These are phyloP conservation scores for Myxozyma melibiosi DNA, from an alignment of 805 yeast genomes.

Conservation along the genomic window DNA sequence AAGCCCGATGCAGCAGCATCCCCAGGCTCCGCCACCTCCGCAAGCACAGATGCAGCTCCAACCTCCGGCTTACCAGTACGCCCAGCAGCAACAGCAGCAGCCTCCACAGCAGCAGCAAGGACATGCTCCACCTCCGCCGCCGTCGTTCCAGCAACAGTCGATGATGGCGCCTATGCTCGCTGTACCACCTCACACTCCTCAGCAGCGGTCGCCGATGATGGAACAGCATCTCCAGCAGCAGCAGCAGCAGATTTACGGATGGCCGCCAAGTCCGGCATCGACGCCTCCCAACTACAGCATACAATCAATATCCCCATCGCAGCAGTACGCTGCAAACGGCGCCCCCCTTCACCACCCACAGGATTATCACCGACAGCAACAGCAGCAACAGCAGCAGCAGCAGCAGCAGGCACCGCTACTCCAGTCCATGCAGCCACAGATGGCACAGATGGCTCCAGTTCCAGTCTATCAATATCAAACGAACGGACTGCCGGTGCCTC, in stretches of 20 bases:
- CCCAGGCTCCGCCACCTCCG: constrained; percentile 14
- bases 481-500: not conserved
- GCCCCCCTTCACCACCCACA: too few species aligned
- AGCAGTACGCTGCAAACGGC: too few species aligned
- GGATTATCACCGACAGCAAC: too few species aligned
- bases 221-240: constrained; percentile 22
- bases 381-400: constrained; percentile 2
- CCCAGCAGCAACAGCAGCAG: not conserved
- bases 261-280: constrained; percentile 58
- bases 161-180: not conserved
- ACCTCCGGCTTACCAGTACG: too few species aligned
- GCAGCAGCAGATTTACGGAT: constrained; percentile 24
- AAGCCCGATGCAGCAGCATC: constrained; percentile 11
- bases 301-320: constrained; percentile 10
- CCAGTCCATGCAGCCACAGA: not conserved
- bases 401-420: not conserved
- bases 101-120: too few species aligned
- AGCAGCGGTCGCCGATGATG: constrained; percentile 9
- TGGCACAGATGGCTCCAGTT: too few species aligned
- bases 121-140: not conserved
- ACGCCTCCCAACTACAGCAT: constrained; percentile 37
- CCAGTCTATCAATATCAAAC: not conserved
- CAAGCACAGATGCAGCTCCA: constrained; percentile 4
- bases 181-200: constrained; percentile 1
- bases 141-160: not conserved